These are phyloP conservation scores for Penicillium diatomitis DNA, from an alignment of 495 filamentous ascomycete genomes.

Conservation along the genomic window DNA sequence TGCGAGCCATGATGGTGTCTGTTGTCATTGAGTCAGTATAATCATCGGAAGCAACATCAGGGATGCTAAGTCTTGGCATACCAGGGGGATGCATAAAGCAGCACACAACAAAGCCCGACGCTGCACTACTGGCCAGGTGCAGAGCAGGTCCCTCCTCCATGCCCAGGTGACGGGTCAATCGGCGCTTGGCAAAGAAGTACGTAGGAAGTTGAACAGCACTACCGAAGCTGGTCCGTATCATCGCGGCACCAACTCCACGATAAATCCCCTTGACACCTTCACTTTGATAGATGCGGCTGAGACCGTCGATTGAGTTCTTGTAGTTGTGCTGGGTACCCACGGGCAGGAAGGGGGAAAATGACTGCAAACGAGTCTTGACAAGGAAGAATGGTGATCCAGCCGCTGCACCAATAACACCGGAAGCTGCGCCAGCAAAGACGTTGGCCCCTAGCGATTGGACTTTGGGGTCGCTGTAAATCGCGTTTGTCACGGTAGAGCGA, in stretches of 20 bases:
- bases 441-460: conserved; percentile 83
- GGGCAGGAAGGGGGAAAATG: conserved; percentile 85
- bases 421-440: conserved; percentile 80
- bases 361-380: conserved; percentile 95
- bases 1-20: conserved; percentile 97
- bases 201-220: conserved; percentile 93
- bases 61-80: conserved; percentile 23
- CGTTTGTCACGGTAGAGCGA: conserved; percentile 53
- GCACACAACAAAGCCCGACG: conserved; percentile 92
- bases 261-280: conserved; percentile 83
- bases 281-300: conserved; percentile 61
- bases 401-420: conserved; percentile 82
- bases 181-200: conserved; percentile 94
- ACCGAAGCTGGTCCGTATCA: conserved; percentile 93
- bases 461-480: conserved; percentile 59
- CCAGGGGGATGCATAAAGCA: conserved; percentile 97
- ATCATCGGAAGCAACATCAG: neutral
- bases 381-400: conserved; percentile 95
- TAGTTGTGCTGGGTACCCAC: conserved; percentile 96
- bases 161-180: conserved; percentile 66
- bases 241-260: conserved; percentile 84
- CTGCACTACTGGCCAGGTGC: conserved; percentile 81
- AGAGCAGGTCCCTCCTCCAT: conserved; percentile 88
- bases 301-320: conserved; percentile 72
- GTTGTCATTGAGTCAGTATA: conserved; percentile 10